Base-by-base conservation (phyloP, 2,329 filamentous ascomycete species). In the Cercospora sp. region DNA sequence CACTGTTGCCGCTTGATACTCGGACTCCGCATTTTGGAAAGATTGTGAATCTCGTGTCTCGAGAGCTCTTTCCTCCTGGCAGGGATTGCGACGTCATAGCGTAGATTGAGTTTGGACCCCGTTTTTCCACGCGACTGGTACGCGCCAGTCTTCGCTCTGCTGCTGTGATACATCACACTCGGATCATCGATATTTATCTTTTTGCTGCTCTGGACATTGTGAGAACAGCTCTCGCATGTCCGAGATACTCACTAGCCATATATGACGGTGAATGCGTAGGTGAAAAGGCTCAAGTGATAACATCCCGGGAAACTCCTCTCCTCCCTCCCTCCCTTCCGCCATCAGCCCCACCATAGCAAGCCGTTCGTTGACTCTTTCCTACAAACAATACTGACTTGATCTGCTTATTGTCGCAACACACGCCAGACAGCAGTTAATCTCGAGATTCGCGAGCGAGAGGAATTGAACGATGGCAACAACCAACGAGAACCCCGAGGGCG, bases 401-500 rank as follows among this genome's bases (percentile, higher is more conserved):
- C 4, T 30, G 7, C 21, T 24, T 24, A 5, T 26, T 21, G 5
- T 24, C 18, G 18, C 18, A 24, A 18, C 43, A 24, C 43, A 21
- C 18, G 18, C 18, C 10, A 49, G 18, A 49, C 43, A 26, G 18
- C 43, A 53, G 18, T 28, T 4, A 26, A 24, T 28, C 18, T 26
- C 21, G 58, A 10, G 18, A 37, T 60, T 12, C 34, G 28, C n/a
- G 24, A 40, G 37, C 6, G 34, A 32, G 37, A 49, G 26, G 5
- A 16, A 2, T 3, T 24, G 21, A 1, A 66, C 55, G 18, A 43
- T 65, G 13, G 43, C 32, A 53, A 59, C 69, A 28, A 66, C 55
- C 40, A 40, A 26, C 13, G 63, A 71, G 3, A 53, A 62, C 12
- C 72, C 81, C 5, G 78, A 80, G 62, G 80, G 79, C 65, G 74